Base-by-base conservation (phyloP, 371 early-diverging fungal genomes). In the Mucor ambiguus region DNA sequence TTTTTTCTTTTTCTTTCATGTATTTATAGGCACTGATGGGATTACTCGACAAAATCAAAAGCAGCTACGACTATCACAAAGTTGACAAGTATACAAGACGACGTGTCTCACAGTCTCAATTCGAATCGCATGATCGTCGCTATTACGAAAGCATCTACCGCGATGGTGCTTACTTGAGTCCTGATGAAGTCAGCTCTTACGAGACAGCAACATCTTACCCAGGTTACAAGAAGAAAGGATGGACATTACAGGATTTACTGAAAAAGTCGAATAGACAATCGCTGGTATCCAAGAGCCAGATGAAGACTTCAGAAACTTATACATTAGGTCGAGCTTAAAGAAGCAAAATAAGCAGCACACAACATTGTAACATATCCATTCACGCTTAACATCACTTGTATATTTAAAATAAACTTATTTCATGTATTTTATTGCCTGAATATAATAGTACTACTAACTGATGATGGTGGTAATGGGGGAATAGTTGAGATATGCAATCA, bases 51-150 rank as follows among this genome's bases (percentile, higher is more conserved):
- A 77, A 74, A 61, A 49, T 82, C 7, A 69, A 68, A 48, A 60
- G 63, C 24, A 72, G 72, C 29, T 71, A 73, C 46, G 78, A 76
- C 29, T 64, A 79, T 32, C 67, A 71, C 18, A 75, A 78, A 71
- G 66, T 78, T 6, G 74, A 77, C 58, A 75, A 78, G 67, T 82
- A 79, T 49, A 82, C 82, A 4, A 72, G 67, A 57, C 73, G 82
- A 68, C 65, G 82, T 55, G 49, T 68, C 16, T 73, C 74, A 4
- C 78, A 82, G 60, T 74, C 80, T 4, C 75, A 76, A 32, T 82
- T 82, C 58, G 73, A 76, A 41, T 75, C 71, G 1, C 78, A 74
- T 41, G 76, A 79, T 49, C 70, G 78, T n/a, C 64, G 61, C 8
- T 82, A 79, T 35, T 79, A 82, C 61, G 73, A 79, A 28, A 64